Base-by-base conservation (phyloP, 768 basidiomycete genomes). In the Zangia roseola region DNA sequence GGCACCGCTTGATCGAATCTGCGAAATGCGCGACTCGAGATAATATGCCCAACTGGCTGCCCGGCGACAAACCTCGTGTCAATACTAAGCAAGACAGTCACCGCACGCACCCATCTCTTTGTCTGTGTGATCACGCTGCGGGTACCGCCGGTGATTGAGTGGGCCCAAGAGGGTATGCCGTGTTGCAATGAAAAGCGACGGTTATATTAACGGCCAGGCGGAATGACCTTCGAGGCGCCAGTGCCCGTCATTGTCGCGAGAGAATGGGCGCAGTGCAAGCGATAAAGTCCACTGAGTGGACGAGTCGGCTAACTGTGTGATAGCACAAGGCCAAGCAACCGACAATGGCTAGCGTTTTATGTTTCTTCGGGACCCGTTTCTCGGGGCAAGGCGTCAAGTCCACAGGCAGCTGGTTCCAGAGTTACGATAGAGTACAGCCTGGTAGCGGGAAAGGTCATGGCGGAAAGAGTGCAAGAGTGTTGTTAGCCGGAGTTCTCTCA, bases 401-500 rank as follows among this genome's bases (percentile, higher is more conserved):
- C 24, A 31, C 41, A 8, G 34, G 47, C 42, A 10, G 44, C 40
- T 25, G 44, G 21, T 45, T 44, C 52, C n/a, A 40, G 40, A 14
- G 43, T 48, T 50, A 43, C 31, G 43, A 54, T 49, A 53, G 23
- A 39, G 35, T 36, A 25, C 42, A 50, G 38, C 45, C 42, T 16
- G 7, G 45, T 40, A 49, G 48, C 38, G 40, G 35, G 23, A 39
- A 49, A 28, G 52, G 53, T 51, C 63, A 60, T 67, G 64, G 43
- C 47, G 52, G 58, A 48, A 61, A 35, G 59, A 64, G 51, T 52
- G 43, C 49, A 65, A 67, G 55, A 60, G 56, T 52, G 45, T 62
- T 56, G 35, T 44, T 56, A 65, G 56, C 60, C 58, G 55, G 60
- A 54, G 53, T 67, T 62, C 50, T 54, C 49, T 64, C 54, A 58